Evolutionary conservation across 805 yeast genomes (phyloP).

Genomic region (Lipomyces starkeyi): DNA sequence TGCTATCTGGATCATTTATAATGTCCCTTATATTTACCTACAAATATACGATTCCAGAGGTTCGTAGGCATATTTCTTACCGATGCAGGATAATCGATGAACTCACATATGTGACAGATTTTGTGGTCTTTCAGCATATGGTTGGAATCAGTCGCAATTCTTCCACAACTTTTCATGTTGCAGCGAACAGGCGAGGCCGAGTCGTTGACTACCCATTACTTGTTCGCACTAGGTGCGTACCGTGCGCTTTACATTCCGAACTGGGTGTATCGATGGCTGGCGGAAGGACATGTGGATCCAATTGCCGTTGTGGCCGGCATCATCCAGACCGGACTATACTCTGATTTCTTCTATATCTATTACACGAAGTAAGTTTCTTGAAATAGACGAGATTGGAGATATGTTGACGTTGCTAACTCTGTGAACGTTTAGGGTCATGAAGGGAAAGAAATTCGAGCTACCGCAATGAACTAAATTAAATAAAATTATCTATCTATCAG

Average conservation of each 20-base stretch:
- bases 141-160: slow-evolving; percentile 89
- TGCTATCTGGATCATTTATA: slow-evolving; percentile 66
- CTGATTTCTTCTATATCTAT: slow-evolving; percentile 94
- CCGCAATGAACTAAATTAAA: slow-evolving; percentile 52
- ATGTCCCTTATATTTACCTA: slow-evolving; percentile 68
- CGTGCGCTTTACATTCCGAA: slow-evolving; percentile 90
- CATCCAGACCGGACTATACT: slow-evolving; percentile 83
- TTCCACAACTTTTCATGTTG: slow-evolving; percentile 90
- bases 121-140: slow-evolving; percentile 90
- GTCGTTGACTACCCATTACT: slow-evolving; percentile 86
- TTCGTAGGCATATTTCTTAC: slow-evolving; percentile 43
- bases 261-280: slow-evolving; percentile 85
- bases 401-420: background rate
- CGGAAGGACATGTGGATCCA: slow-evolving; percentile 55
- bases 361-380: slow-evolving; percentile 53
- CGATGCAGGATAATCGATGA: background rate
- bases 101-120: slow-evolving; percentile 32
- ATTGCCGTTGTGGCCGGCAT: slow-evolving; percentile 80
- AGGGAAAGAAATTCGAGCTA: slow-evolving; percentile 75
- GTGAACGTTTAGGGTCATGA: slow-evolving; percentile 57
- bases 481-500: too few relatives aligned
- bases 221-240: slow-evolving; percentile 90
- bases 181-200: slow-evolving; percentile 90
- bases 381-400: background rate
- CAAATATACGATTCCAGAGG: slow-evolving; percentile 63